Evolutionary conservation across 2,329 filamentous ascomycete species (phyloP).

Genomic region (Ceratocystis cacaofunesta): DNA sequence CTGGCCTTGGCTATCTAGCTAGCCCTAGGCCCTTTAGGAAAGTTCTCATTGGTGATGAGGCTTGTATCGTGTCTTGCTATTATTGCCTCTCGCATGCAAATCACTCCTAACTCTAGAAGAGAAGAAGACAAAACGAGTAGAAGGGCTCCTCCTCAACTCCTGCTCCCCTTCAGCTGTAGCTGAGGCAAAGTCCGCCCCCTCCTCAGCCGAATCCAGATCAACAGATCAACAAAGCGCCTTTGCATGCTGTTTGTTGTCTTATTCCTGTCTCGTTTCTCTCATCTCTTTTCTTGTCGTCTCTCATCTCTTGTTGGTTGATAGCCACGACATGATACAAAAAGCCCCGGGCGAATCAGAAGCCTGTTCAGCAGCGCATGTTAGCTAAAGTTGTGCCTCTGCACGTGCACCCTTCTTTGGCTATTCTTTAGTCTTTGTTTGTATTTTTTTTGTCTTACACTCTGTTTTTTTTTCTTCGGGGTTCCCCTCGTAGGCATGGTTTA

Average conservation of each 20-base stretch:
- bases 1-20: too few relatives aligned
- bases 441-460: not conserved
- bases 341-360: not conserved
- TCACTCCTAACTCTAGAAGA: not conserved
- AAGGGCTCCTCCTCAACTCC: not conserved
- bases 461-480: not conserved
- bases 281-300: not conserved
- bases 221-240: not conserved
- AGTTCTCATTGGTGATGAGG: not conserved
- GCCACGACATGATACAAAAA: not conserved
- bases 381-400: not conserved
- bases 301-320: not conserved
- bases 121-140: not conserved
- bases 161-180: not conserved
- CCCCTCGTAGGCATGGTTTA: not conserved
- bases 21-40: not conserved
- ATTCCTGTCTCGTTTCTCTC: not conserved
- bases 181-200: not conserved
- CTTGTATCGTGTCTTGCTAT: not conserved
- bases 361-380: not conserved
- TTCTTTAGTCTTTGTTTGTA: not conserved
- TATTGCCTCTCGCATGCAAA: not conserved
- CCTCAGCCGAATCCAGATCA: not conserved
- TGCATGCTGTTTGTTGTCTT: too few relatives aligned
- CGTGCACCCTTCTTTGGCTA: not conserved